Evolutionary conservation across 202 grass and related monocot genomes (phyloP).

Genomic region (Setaria italica): DNA sequence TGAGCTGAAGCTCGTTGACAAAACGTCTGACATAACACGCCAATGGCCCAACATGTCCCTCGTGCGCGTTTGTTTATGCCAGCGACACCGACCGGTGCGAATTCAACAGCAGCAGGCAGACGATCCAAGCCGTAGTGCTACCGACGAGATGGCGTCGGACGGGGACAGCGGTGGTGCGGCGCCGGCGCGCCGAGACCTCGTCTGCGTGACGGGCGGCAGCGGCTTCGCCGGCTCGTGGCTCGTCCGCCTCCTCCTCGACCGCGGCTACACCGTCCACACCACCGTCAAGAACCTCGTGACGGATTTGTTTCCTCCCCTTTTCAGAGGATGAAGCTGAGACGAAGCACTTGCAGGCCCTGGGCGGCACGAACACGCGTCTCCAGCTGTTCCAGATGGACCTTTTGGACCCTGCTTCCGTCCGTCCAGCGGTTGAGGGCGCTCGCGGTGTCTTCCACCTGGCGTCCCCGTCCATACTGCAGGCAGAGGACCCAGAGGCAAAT

Average conservation of each 20-base stretch:
- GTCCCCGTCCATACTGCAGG: constrained; percentile 48
- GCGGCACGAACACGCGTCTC: constrained; percentile 48
- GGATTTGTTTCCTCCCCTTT: not conserved
- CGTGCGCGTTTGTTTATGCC: no score
- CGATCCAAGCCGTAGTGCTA: no score
- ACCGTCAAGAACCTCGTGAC: constrained; percentile 65
- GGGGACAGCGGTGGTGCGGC: not conserved
- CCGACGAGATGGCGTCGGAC: not conserved
- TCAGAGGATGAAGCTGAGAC: constrained; percentile 70
- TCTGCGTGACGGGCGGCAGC: constrained; percentile 89
- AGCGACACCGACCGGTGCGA: no score
- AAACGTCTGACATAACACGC: no score
- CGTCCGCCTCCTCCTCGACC: constrained; percentile 73
- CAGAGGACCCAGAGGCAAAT: constrained; percentile 59
- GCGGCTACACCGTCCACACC: constrained; percentile 82
- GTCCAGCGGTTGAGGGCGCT: constrained; percentile 47
- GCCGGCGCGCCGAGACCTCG: not conserved
- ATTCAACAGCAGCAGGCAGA: no score
- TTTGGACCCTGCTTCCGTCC: constrained; percentile 59
- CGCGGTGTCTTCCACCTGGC: constrained; percentile 73
- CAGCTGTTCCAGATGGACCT: constrained; percentile 72
- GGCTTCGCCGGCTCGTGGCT: constrained; percentile 90
- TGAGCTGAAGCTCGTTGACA: no score
- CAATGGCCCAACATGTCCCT: not conserved
- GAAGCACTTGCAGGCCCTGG: constrained; percentile 58